A percentile compares a stretch with the other conserved stretches of the same genome.
Evolutionary conservation across 257 asterid genomes (phyloP).

Genomic region (Fraxinus cuspidata): DNA sequence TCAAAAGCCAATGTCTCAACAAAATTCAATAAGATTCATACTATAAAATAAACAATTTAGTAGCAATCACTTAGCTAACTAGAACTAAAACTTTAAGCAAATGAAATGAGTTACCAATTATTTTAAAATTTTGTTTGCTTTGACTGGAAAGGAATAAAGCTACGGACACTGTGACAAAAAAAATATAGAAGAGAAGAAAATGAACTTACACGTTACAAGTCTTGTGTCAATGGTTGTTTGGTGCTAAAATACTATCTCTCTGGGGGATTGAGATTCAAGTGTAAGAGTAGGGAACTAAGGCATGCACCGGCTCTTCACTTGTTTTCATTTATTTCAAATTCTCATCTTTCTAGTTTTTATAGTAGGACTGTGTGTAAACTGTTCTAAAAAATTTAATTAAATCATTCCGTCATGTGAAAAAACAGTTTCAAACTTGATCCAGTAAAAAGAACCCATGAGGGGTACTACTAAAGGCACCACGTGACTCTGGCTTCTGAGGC

Average conservation of each 20-base stretch:
- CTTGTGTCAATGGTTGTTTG: background rate
- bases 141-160: background rate
- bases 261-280: background rate
- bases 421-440: too few species aligned
- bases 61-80: background rate
- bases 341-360: background rate
- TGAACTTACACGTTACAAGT: background rate
- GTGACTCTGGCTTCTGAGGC: background rate
- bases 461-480: background rate
- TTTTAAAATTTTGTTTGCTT: background rate
- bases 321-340: background rate
- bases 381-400: too few species aligned
- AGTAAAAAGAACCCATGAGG: too few species aligned
- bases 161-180: background rate
- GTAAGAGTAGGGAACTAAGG: background rate
- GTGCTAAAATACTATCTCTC: background rate
- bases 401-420: too few species aligned
- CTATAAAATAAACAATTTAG: background rate
- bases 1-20: background rate
- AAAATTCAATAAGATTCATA: background rate
- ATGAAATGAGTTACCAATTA: background rate
- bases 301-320: background rate
- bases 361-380: background rate
- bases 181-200: background rate
- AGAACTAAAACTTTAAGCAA: background rate